Conservation (phyloP, 1,284 basidiomycete species). For the Microbotryum violaceum region DNA sequence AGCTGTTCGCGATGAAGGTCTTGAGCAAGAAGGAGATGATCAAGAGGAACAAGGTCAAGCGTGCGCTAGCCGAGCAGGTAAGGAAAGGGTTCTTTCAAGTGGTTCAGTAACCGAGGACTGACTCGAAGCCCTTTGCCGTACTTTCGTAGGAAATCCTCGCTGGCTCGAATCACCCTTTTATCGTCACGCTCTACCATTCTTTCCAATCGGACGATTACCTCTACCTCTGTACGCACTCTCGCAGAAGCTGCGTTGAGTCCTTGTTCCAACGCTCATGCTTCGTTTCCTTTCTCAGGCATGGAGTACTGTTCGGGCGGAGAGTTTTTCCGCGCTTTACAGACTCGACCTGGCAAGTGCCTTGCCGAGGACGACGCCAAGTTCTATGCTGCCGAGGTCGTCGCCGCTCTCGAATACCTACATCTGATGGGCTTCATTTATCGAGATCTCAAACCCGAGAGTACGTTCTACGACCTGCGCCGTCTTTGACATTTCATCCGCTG, state of each 20-base stretch:
- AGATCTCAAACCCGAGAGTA: slow-evolving; percentile 98
- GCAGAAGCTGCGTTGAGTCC: not conserved
- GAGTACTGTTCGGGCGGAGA: slow-evolving; percentile 99
- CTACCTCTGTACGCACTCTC: slow-evolving; percentile 57
- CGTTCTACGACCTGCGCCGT: slow-evolving; percentile 41
- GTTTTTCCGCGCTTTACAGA: slow-evolving; percentile 94
- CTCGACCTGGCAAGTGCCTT: slow-evolving; percentile 89
- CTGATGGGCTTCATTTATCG: slow-evolving; percentile 99
- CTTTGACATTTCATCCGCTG: not conserved
- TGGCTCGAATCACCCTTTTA: slow-evolving; percentile 94
- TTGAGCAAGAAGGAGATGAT: slow-evolving; percentile 98
- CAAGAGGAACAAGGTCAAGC: slow-evolving; percentile 95
- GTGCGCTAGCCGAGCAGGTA: slow-evolving; percentile 82
- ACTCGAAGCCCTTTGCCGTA: not conserved
- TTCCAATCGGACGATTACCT: slow-evolving; percentile 96
- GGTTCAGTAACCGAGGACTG: not conserved
- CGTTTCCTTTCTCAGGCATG: slow-evolving; percentile 51
- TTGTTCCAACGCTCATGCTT: not conserved
- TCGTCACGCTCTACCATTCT: slow-evolving; percentile 92
- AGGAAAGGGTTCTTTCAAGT: slow-evolving; percentile 1
- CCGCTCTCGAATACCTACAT: slow-evolving; percentile 96
- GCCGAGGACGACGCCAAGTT: slow-evolving; percentile 91
- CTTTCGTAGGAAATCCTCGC: slow-evolving; percentile 68
- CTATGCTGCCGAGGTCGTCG: slow-evolving; percentile 97
- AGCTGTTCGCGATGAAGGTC: slow-evolving; percentile 95